Conservation (phyloP, 495 filamentous ascomycete species). For the Glonium stellatum region DNA sequence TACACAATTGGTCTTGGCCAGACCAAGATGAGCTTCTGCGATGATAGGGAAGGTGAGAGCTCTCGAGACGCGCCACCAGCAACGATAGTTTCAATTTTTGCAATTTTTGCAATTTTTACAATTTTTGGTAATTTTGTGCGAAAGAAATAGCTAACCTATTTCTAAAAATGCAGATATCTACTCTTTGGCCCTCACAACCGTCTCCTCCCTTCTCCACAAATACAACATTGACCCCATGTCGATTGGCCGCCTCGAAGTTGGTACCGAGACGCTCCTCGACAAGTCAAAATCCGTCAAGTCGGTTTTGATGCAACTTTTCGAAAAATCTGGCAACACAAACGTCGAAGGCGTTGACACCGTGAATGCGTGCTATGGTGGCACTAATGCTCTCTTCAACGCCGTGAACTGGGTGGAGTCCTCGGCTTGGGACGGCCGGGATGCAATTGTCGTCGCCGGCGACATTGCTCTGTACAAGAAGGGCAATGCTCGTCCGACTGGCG, state of each 20-base stretch:
- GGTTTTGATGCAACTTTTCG: slow-evolving; percentile 97
- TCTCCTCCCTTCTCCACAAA: slow-evolving; percentile 82
- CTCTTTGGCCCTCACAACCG: slow-evolving; percentile 83
- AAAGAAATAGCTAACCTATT: slow-evolving; percentile 15
- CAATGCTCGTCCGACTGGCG: slow-evolving; percentile 87
- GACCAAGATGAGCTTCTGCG: slow-evolving; percentile 99
- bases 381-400: slow-evolving; percentile 94
- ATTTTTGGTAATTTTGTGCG: too few relatives aligned
- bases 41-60: slow-evolving; percentile 89
- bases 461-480: slow-evolving; percentile 98
- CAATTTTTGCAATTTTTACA: neutral
- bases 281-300: slow-evolving; percentile 99
- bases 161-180: slow-evolving; percentile 71
- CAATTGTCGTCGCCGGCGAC: slow-evolving; percentile 88
- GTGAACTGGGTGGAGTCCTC: slow-evolving; percentile 98
- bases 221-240: slow-evolving; percentile 87
- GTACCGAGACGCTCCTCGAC: slow-evolving; percentile 96
- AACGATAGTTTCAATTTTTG: neutral
- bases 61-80: neutral
- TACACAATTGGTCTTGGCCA: slow-evolving; percentile 99
- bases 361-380: slow-evolving; percentile 98
- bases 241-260: slow-evolving; percentile 92
- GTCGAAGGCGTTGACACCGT: slow-evolving; percentile 94
- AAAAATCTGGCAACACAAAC: slow-evolving; percentile 76
- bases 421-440: slow-evolving; percentile 92